A percentile compares a stretch with the other conserved stretches of the same genome.
Evolutionary conservation across 768 basidiomycete genomes (phyloP).

Genomic region (Mycena filopes): DNA sequence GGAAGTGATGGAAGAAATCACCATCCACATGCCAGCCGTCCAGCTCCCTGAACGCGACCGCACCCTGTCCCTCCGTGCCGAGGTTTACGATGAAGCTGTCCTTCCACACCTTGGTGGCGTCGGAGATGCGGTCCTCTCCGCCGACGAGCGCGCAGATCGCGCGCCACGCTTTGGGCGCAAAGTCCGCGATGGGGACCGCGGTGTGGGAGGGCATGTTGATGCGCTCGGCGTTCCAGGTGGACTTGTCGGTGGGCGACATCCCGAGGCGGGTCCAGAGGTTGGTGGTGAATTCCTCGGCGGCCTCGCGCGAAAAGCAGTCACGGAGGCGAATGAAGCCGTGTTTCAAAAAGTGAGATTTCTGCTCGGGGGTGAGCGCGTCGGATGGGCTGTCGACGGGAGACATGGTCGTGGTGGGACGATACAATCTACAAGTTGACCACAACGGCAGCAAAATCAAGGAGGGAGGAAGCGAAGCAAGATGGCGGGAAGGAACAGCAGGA

Average conservation of each 20-base stretch:
- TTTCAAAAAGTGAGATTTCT: conserved; percentile 65
- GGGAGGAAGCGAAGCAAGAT: no score
- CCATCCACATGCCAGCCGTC: conserved; percentile 76
- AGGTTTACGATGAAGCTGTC: conserved; percentile 75
- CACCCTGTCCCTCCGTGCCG: conserved; percentile 54
- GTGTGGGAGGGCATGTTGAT: conserved; percentile 67
- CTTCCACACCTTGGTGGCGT: conserved; percentile 59
- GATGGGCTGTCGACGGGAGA: conserved; percentile 4
- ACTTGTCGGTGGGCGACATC: conserved; percentile 62
- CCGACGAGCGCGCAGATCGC: conserved; percentile 71
- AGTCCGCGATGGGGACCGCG: conserved; percentile 55
- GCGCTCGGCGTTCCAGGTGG: conserved; percentile 63
- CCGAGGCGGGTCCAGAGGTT: conserved; percentile 64
- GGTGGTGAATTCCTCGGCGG: conserved; percentile 60
- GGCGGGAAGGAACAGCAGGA: no score
- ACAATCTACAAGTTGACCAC: no score
- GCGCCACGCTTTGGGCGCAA: conserved; percentile 69
- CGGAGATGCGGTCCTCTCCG: conserved; percentile 66
- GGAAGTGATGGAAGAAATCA: conserved; percentile 69
- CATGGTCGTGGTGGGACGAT: conserved; percentile 6
- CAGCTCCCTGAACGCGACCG: conserved; percentile 54
- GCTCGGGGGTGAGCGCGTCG: conserved; percentile 46
- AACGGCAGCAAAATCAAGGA: no score
- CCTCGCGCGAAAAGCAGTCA: conserved; percentile 62
- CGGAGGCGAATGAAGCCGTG: conserved; percentile 65